Evolutionary conservation across 208 protist species (phyloP), one percentile per base, ranked within the genome.

Genomic region (Trypanosoma mega): DNA sequence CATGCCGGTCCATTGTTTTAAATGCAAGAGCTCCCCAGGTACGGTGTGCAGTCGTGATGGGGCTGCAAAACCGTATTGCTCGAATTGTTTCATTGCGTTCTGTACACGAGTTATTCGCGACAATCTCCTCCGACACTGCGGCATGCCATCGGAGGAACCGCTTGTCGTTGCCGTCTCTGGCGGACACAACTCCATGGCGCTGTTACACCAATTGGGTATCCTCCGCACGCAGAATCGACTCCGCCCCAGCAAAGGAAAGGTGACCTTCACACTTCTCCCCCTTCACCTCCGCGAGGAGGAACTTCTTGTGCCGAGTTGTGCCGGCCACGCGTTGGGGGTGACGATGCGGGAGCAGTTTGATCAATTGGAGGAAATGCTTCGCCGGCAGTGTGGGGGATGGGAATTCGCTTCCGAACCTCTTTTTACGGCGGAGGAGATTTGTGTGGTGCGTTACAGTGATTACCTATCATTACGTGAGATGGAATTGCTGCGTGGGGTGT

Each of bases 81-180:
- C 44, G 1, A 51, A 79, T 21, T 95, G 89, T 47, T 92, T 92
- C 52, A 68, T 72, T 33, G 48, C 61, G 31, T 95, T 89, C 72
- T 80, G 75, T 63, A 65, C 76, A 9, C 57, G 53, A 0, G 72
- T 52, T 1, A 60, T 85, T 23, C 78, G 83, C 0, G 85, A 95
- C 30, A 72, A 60, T 53, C 39, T 78, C 11, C 76, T 93, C 29
- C 63, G 64, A 48, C 65, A 78, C n/a, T 93, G 89, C 48, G 66
- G 29, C 20, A 11, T 88, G 2, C 76, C 89, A 0, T 78, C 59
- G 18, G 75, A 83, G n/a, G 62, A 73, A 14, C 85, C 89, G 3
- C 29, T 95, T 0, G 79, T 71, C 5, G 75, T 95, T 24, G 85
- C 71, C 0, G 89, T 95, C 9, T 86, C 76, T 1, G 89, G 89